phyloP scores from a whole-genome alignment of 75 land plant genomes.

The Ceratopteris richardii region DNA sequence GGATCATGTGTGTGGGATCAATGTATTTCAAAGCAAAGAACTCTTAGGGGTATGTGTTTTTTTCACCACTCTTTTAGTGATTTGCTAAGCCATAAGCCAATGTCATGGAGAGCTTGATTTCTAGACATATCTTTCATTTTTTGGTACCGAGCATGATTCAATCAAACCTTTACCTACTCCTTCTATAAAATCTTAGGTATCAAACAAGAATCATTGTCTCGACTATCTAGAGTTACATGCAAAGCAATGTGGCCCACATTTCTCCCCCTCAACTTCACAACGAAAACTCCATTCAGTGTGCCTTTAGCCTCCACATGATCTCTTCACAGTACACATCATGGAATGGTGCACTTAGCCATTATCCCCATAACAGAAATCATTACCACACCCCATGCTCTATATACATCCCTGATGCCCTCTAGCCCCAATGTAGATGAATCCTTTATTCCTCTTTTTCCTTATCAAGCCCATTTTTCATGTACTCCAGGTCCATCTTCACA shows the following conservation, averaged over 20 bases:
- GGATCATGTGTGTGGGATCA: slow-evolving; percentile 90
- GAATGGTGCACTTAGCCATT: no score
- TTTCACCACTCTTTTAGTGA: slow-evolving; percentile 75
- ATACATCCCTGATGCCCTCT: no score
- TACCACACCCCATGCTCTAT: no score
- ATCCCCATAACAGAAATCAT: no score
- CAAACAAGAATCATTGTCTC: slow-evolving; percentile 74
- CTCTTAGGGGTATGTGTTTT: slow-evolving; percentile 43
- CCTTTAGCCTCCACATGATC: slow-evolving; percentile 74
- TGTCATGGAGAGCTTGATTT: slow-evolving; percentile 51
- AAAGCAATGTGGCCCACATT: slow-evolving; percentile 80
- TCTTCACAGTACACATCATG: no score
- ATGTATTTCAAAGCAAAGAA: slow-evolving; percentile 79
- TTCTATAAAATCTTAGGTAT: slow-evolving; percentile 74
- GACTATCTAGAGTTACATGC: slow-evolving; percentile 59
- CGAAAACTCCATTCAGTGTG: slow-evolving; percentile 59
- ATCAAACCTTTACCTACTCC: slow-evolving; percentile 75
- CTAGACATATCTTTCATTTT: slow-evolving; percentile 62
- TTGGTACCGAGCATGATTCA: slow-evolving; percentile 20
- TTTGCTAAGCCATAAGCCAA: slow-evolving; percentile 52
- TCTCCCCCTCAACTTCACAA: slow-evolving; percentile 75
- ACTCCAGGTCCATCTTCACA: no score
- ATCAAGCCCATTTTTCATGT: no score
- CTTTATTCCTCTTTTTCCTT: no score
- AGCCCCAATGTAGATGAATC: no score